Evolutionary conservation across 2,329 filamentous ascomycete genomes (phyloP), one percentile per base, ranked within the genome.

Genomic region (Penicillium verrucosum): DNA sequence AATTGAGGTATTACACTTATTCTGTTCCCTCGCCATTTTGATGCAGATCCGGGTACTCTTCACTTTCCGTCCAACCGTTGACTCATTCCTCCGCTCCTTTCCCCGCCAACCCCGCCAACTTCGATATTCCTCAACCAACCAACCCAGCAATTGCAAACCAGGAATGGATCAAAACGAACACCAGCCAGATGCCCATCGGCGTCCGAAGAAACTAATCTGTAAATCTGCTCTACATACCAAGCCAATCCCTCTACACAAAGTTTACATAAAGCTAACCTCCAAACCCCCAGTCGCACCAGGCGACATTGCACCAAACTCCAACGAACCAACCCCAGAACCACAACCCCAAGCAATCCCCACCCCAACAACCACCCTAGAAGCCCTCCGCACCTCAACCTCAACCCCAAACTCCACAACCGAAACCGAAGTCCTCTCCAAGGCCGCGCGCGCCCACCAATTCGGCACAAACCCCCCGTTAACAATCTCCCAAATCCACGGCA

Each of bases 191-290:
- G 54, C 54, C 54, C 51, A 62, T 11, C 58, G 66, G 45, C 72
- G 72, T 40, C 74, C 74, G 27, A 76, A 75, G 65, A 75, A 74
- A 58, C 65, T 77, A 27, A 76, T 77, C 54, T 77, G 74, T 76
- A 71, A 27, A 68, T 64, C 2, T 40, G 7, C 11, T 29, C 16
- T 43, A 29, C 14, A 18, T 11, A 0, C 18, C 44, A 21, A 50
- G 18, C 40, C 23, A 40, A 41, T 43, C 37, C 48, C 14, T 38
- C 25, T 12, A 10, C 37, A 41, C 55, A 25, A 25, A 14, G 27
- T 14, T 34, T 5, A 1, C 29, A 43, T 42, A n/a, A 42, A 51
- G n/a, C 60, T 66, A 46, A 66, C 18, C 29, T 8, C 29, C 37
- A 34, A 32, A 6, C 14, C 41, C 41, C 29, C n/a, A 77, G 75